Evolutionary conservation across 2,329 filamentous ascomycete species (phyloP).

Genomic region (Colletotrichum falcatum): DNA sequence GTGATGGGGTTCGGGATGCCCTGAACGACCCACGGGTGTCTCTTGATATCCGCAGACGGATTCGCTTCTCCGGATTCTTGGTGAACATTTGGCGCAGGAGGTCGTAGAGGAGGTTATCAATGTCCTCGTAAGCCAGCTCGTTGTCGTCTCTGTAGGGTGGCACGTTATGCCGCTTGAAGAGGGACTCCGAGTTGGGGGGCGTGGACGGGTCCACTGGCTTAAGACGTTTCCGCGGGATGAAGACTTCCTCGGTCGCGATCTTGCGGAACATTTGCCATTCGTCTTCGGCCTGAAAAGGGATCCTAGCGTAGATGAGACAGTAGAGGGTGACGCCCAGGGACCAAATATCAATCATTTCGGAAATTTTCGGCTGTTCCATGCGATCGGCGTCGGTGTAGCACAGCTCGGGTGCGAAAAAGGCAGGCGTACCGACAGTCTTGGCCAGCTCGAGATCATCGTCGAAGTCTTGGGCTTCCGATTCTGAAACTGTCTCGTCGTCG

Average conservation of each 20-base stretch:
- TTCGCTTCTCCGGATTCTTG: slow-evolving; percentile 90
- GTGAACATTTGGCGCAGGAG: slow-evolving; percentile 82
- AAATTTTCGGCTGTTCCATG: slow-evolving; percentile 78
- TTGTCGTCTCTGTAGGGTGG: slow-evolving; percentile 81
- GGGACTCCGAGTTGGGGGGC: slow-evolving; percentile 65
- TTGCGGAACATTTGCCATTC: slow-evolving; percentile 92
- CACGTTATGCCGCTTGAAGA: slow-evolving; percentile 68
- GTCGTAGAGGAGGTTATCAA: slow-evolving; percentile 84
- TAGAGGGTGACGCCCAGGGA: slow-evolving; percentile 96
- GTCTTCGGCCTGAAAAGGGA: slow-evolving; percentile 92
- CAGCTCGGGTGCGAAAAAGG: slow-evolving; percentile 96
- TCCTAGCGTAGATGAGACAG: slow-evolving; percentile 92
- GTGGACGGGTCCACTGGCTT: slow-evolving; percentile 76
- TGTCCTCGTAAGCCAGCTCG: slow-evolving; percentile 85
- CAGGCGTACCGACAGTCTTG: slow-evolving; percentile 96
- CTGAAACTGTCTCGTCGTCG: slow-evolving; percentile 78
- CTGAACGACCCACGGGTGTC: slow-evolving; percentile 89
- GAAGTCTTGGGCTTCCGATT: slow-evolving; percentile 86
- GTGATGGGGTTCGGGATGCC: slow-evolving; percentile 78
- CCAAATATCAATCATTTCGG: slow-evolving; percentile 96
- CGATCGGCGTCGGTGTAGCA: slow-evolving; percentile 85
- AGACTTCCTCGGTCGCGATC: slow-evolving; percentile 93
- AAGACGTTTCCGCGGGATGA: slow-evolving; percentile 86
- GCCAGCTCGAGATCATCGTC: slow-evolving; percentile 96
- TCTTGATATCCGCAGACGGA: slow-evolving; percentile 93